Percentiles rank a stretch among this genome's conserved stretches.
phyloP scores from a whole-genome alignment of 2,329 filamentous ascomycete species.

The Zymoseptoria ardabiliae region DNA sequence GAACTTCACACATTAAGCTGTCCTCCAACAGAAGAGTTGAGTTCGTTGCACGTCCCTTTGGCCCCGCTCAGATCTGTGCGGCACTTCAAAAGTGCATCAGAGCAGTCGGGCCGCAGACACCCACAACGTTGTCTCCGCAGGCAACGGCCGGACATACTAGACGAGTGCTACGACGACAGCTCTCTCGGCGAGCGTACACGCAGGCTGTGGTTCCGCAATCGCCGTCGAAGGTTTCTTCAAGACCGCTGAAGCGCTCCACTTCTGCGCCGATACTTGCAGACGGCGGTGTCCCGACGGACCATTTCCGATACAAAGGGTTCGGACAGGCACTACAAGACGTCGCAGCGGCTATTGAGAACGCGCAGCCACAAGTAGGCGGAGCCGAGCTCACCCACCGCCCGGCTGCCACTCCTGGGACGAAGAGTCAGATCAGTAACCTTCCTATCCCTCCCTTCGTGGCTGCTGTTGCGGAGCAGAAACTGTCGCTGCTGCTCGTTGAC shows the following conservation, averaged over 20 bases:
- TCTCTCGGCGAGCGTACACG: neutral
- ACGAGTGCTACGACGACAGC: neutral
- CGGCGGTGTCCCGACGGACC: neutral
- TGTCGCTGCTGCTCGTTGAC: constrained; percentile 27
- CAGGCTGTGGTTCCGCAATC: neutral
- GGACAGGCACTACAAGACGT: neutral
- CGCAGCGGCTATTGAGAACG: neutral
- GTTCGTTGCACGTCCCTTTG: constrained; percentile 5
- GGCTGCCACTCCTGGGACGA: neutral
- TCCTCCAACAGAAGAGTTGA: neutral
- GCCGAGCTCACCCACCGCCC: neutral
- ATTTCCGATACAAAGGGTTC: neutral
- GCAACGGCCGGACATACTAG: neutral
- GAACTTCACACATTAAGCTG: neutral
- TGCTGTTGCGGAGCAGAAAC: neutral
- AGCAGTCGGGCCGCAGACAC: neutral
- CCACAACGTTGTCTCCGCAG: neutral
- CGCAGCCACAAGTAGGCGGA: too few relatives aligned
- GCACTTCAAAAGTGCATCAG: constrained; percentile 3
- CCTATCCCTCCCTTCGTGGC: neutral
- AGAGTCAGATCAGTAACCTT: neutral
- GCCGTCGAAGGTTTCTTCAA: neutral
- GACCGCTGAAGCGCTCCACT: neutral
- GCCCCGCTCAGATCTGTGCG: constrained; percentile 2
- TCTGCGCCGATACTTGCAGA: neutral